These are phyloP conservation scores for Globisporangium paddicum DNA, from an alignment of 352 stramenopile species.

Conservation along the genomic window DNA sequence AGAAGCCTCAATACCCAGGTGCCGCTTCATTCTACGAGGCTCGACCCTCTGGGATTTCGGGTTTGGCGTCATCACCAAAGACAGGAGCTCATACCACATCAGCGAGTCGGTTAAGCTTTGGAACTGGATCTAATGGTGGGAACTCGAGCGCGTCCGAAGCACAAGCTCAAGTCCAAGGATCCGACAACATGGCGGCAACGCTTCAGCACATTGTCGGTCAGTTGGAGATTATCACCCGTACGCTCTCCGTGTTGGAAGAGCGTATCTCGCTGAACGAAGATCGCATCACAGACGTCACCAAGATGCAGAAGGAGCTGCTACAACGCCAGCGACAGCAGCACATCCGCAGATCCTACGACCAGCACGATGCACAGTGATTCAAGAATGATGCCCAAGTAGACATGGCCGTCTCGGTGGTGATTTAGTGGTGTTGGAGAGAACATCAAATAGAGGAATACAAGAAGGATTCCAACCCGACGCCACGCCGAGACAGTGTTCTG, in stretches of 20 bases:
- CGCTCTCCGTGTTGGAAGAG: slow-evolving; percentile 79
- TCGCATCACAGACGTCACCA: slow-evolving; percentile 57
- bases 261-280: slow-evolving; percentile 83
- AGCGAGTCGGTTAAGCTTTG: neutral
- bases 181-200: slow-evolving; percentile 40
- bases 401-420: neutral
- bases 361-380: neutral
- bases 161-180: neutral
- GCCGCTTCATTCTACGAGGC: slow-evolving; percentile 30
- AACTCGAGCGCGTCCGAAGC: neutral
- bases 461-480: neutral
- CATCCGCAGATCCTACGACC: slow-evolving; percentile 2
- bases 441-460: neutral
- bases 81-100: neutral
- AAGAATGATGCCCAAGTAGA: neutral
- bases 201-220: slow-evolving; percentile 89
- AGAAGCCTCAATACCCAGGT: slow-evolving; percentile 37
- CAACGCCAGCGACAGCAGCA: slow-evolving; percentile 36
- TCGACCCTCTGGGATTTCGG: slow-evolving; percentile 4
- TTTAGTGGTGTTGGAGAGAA: neutral
- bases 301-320: slow-evolving; percentile 56
- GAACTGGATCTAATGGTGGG: neutral
- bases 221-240: slow-evolving; percentile 86
- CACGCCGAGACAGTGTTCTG: neutral
- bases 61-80: neutral